phyloP scores from a whole-genome alignment of 164 flowering plant species.

The Kalanchoe fedtschenkoi region DNA sequence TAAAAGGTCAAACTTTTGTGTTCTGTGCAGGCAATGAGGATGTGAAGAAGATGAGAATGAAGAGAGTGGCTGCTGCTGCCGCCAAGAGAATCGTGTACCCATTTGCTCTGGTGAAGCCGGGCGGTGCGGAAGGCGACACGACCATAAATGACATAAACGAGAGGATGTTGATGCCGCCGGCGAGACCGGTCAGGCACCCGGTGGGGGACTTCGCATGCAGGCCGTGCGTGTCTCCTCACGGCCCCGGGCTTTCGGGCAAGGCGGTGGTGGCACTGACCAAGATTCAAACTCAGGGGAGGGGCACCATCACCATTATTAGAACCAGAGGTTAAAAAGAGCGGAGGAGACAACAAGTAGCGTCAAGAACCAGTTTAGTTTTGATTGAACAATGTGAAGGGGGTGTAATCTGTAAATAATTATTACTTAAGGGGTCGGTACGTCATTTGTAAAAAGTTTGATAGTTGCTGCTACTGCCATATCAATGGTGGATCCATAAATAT shows the following conservation, averaged over 20 bases:
- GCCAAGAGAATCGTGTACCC: slow-evolving; percentile 45
- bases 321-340: slow-evolving; percentile 46
- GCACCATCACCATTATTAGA: slow-evolving; percentile 73
- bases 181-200: slow-evolving; percentile 70
- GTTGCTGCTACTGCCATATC: too few species aligned
- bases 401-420: background rate
- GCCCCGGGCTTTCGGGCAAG: slow-evolving; percentile 73
- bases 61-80: slow-evolving; percentile 9
- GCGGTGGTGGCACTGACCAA: slow-evolving; percentile 67
- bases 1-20: too few species aligned
- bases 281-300: slow-evolving; percentile 77
- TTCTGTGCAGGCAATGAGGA: background rate
- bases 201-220: slow-evolving; percentile 81
- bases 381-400: too few species aligned
- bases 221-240: slow-evolving; percentile 40
- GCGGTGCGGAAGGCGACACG: slow-evolving; percentile 59
- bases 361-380: too few species aligned
- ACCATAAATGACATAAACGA: slow-evolving; percentile 74
- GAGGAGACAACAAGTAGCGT: too few species aligned
- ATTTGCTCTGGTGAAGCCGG: slow-evolving; percentile 73
- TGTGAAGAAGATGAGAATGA: too few species aligned
- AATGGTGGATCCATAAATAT: background rate
- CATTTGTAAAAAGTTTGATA: background rate
- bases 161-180: slow-evolving; percentile 61
- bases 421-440: background rate